phyloP scores from a whole-genome alignment of 768 basidiomycete species.

The Termitomyces sp. region DNA sequence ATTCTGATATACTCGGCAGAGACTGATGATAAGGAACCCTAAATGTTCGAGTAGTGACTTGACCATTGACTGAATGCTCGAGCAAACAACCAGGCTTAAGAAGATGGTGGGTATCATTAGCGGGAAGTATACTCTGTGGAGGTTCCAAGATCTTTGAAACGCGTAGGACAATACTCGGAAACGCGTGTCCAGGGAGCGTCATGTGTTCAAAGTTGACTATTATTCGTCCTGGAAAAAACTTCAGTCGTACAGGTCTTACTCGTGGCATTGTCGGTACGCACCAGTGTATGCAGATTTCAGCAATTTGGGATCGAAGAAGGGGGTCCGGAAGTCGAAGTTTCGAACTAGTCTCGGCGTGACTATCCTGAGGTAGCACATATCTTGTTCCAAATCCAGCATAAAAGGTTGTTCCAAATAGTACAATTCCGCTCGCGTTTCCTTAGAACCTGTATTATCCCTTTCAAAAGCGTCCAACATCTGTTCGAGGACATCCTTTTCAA shows the following conservation, averaged over 20 bases:
- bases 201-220: neutral
- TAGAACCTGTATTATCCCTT: neutral
- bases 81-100: neutral
- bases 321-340: neutral
- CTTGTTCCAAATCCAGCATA: neutral
- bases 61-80: neutral
- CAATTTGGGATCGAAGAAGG: neutral
- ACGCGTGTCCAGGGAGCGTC: neutral
- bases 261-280: neutral
- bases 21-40: neutral
- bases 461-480: neutral
- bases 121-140: neutral
- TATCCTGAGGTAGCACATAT: neutral
- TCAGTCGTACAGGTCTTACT: neutral
- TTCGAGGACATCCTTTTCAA: neutral
- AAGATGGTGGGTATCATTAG: neutral
- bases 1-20: neutral
- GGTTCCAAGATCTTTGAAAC: neutral
- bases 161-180: neutral
- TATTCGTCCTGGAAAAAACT: neutral
- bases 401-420: slow-evolving; percentile 4
- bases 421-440: neutral
- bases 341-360: neutral
- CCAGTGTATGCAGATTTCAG: neutral
- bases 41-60: neutral